Evolutionary conservation across 345 rosid species (phyloP), one percentile per base, ranked within the genome.

Genomic region (Anacardium occidentale): DNA sequence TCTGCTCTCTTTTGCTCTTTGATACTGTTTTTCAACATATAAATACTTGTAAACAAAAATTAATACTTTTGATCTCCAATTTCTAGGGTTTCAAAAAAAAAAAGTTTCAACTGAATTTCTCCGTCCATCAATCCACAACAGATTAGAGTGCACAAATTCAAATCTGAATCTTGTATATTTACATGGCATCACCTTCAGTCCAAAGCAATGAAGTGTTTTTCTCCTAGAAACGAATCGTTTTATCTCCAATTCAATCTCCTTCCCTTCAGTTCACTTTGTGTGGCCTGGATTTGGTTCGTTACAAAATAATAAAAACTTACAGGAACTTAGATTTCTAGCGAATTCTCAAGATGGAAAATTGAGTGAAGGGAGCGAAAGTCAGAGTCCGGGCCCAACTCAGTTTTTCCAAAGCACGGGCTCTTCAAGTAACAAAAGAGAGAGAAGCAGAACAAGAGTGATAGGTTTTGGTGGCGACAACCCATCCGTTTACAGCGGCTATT

Each of bases 401-500:
- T 75, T 66, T 50, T 65, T 85, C 72, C 65, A 74, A 42, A 78
- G 29, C 20, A 59, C 80, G 7, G 45, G 62, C 10, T 56, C 85
- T 10, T 78, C 88, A 20, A 68, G 89, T 37, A 85, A 84, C 70
- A 73, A 82, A 81, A 83, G 68, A 78, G 83, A 74, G 92, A 79
- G 83, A 90, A 87, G 78, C 75, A 79, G 55, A 82, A 76, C 48
- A 60, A 71, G 74, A 84, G 81, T 76, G 72, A 80, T 51, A 69
- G 87, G 57, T 66, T 81, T 71, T 91, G 91, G 98, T 81, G 88
- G 91, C n/a, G n/a, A n/a, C n/a, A n/a, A n/a, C n/a, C n/a, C n/a
- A n/a, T n/a, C n/a, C n/a, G n/a, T n/a, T n/a, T n/a, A n/a, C n/a
- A n/a, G n/a, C n/a, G n/a, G n/a, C n/a, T n/a, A n/a, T n/a, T n/a